Evolutionary conservation across 768 basidiomycete genomes (phyloP).

Genomic region (Suillus spraguei): DNA sequence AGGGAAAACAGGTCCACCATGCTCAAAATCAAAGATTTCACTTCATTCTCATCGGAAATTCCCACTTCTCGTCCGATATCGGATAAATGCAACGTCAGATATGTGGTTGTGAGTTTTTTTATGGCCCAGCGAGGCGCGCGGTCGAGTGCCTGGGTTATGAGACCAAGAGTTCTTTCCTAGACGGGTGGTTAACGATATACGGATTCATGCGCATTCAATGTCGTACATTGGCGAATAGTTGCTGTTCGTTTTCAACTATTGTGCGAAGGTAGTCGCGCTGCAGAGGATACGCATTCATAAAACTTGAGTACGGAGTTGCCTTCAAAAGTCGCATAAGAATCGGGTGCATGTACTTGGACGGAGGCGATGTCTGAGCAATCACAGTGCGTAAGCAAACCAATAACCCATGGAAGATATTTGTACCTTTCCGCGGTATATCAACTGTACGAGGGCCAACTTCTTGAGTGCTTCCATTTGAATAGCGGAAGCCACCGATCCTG

Average conservation of each 20-base stretch:
- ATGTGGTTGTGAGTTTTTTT: conserved; percentile 80
- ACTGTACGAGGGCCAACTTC: conserved; percentile 77
- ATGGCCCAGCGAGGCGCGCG: conserved; percentile 79
- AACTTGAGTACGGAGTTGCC: conserved; percentile 60
- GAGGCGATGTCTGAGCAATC: conserved; percentile 42
- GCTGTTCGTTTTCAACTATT: conserved; percentile 57
- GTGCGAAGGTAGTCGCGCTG: conserved; percentile 45
- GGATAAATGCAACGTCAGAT: conserved; percentile 71
- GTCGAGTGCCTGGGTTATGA: conserved; percentile 65
- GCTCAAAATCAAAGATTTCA: conserved; percentile 60
- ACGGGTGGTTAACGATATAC: neutral
- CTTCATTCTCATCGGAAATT: conserved; percentile 51
- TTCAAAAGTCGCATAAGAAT: conserved; percentile 64
- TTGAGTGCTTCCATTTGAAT: conserved; percentile 88
- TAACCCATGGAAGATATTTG: conserved; percentile 8
- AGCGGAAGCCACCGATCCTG: conserved; percentile 57
- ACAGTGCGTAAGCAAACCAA: conserved; percentile 5
- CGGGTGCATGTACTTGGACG: conserved; percentile 77
- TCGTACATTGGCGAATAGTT: conserved; percentile 52
- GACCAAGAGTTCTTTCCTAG: conserved; percentile 74
- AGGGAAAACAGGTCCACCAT: conserved; percentile 57
- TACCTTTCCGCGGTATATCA: conserved; percentile 78
- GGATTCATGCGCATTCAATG: neutral
- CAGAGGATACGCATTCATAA: conserved; percentile 69
- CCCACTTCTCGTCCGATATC: conserved; percentile 63